Percentiles rank a stretch among this genome's conserved stretches.
Evolutionary conservation across 208 protist genomes (phyloP).

Genomic region (Leishmania guyanensis): DNA sequence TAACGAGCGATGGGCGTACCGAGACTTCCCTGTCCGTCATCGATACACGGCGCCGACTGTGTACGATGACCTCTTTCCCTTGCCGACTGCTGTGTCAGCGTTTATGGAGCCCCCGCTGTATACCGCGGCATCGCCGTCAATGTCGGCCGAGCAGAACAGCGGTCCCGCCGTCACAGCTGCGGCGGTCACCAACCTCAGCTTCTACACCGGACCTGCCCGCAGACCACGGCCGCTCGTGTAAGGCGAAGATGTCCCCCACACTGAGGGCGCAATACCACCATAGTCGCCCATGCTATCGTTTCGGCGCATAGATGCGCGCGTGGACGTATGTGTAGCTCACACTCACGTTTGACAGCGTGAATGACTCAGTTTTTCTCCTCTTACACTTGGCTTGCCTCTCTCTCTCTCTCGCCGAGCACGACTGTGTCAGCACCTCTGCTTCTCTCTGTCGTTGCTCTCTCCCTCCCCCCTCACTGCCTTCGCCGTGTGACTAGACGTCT

Average conservation of each 20-base stretch:
- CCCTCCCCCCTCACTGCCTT: not conserved
- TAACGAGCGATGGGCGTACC: conserved; percentile 30
- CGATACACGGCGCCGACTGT: conserved; percentile 26
- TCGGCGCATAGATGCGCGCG: not conserved
- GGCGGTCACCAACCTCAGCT: not conserved
- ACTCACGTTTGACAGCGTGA: not conserved
- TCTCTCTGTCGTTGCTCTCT: not conserved
- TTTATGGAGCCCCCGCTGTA: conserved; percentile 10
- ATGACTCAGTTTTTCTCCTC: not conserved
- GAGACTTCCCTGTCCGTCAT: conserved; percentile 5
- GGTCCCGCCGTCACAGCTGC: not conserved
- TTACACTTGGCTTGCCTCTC: not conserved
- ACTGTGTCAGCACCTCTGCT: not conserved
- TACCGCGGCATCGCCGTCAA: not conserved
- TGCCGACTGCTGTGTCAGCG: conserved; percentile 18
- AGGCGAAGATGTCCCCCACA: not conserved
- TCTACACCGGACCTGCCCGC: conserved; percentile 30
- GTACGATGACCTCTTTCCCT: conserved; percentile 35
- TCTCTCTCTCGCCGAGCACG: not conserved
- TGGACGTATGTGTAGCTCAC: not conserved
- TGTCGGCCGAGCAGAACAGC: not conserved
- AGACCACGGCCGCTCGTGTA: conserved; percentile 15
- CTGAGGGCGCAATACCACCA: not conserved
- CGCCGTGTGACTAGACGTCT: not conserved
- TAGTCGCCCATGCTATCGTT: not conserved